phyloP scores from a whole-genome alignment of 1,284 basidiomycete species.

The Phylloboletellus chloephorus region DNA sequence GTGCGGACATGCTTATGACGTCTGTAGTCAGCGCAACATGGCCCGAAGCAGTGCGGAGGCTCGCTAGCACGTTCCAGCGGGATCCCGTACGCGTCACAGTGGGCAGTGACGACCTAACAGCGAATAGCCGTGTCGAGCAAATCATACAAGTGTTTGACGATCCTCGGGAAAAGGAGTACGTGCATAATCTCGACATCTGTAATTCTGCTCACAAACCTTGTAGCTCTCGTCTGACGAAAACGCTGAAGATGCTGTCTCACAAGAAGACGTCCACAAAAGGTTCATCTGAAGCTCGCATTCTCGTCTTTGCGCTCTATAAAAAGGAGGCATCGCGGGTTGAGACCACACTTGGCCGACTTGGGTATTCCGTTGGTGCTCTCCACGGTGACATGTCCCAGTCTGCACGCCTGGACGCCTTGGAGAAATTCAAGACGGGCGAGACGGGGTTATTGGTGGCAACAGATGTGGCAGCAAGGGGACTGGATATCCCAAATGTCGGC shows the following conservation, averaged over 20 bases:
- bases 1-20: background rate
- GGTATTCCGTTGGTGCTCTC: conserved; percentile 83
- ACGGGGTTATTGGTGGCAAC: conserved; percentile 91
- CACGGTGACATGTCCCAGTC: conserved; percentile 92
- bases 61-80: conserved; percentile 89
- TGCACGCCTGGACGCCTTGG: conserved; percentile 81
- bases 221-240: conserved; percentile 65
- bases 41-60: conserved; percentile 91
- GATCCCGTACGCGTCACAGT: conserved; percentile 90
- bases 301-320: conserved; percentile 98
- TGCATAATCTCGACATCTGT: conserved; percentile 5
- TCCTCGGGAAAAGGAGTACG: conserved; percentile 81
- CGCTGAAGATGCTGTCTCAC: conserved; percentile 57
- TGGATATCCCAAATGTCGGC: conserved; percentile 96
- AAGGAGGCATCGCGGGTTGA: conserved; percentile 93
- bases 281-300: conserved; percentile 63
- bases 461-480: conserved; percentile 93
- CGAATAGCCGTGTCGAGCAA: conserved; percentile 87
- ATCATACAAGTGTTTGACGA: conserved; percentile 89
- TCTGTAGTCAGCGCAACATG: conserved; percentile 90
- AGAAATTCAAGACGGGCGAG: conserved; percentile 84
- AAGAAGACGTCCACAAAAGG: conserved; percentile 53
- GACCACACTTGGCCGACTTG: conserved; percentile 70
- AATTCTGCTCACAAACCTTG: background rate
- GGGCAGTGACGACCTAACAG: conserved; percentile 91